phyloP scores from a whole-genome alignment of 208 protist genomes.

The Endotrypanum monterogeii region DNA sequence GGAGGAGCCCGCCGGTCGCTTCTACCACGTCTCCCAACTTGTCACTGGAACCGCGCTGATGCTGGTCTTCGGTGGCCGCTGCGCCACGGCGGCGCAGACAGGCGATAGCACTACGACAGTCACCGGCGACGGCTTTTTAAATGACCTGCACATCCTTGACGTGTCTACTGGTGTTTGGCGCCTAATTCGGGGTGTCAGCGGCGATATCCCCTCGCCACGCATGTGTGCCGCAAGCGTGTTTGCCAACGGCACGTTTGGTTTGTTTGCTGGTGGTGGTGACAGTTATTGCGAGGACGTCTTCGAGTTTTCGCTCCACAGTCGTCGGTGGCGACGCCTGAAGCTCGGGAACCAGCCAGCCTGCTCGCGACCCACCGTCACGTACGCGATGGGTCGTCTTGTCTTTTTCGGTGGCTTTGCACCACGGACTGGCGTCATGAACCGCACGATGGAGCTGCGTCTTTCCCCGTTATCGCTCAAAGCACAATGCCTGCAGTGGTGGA shows the following conservation, averaged over 20 bases:
- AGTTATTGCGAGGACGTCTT: conserved; percentile 32
- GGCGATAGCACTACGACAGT: not conserved
- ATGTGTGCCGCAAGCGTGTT: conserved; percentile 47
- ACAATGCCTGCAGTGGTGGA: conserved; percentile 31
- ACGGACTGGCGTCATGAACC: conserved; percentile 19
- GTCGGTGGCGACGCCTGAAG: conserved; percentile 31
- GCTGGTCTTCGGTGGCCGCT: conserved; percentile 61
- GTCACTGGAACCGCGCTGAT: conserved; percentile 45
- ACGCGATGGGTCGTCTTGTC: conserved; percentile 35
- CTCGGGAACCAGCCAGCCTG: conserved; percentile 36
- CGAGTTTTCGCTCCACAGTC: conserved; percentile 37
- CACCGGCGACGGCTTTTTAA: conserved; percentile 32
- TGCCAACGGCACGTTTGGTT: conserved; percentile 38
- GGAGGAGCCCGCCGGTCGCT: conserved; percentile 37
- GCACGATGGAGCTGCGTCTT: conserved; percentile 42
- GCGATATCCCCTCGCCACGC: conserved; percentile 39
- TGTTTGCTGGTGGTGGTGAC: conserved; percentile 47
- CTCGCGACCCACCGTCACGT: conserved; percentile 50
- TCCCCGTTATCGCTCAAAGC: conserved; percentile 29
- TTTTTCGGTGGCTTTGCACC: conserved; percentile 53
- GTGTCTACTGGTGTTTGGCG: conserved; percentile 54
- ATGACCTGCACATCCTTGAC: conserved; percentile 51
- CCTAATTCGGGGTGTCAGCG: conserved; percentile 11
- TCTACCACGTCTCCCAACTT: conserved; percentile 48
- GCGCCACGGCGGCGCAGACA: conserved; percentile 6